phyloP scores from a whole-genome alignment of 2,329 filamentous ascomycete genomes.

The Beauveria varroae region DNA sequence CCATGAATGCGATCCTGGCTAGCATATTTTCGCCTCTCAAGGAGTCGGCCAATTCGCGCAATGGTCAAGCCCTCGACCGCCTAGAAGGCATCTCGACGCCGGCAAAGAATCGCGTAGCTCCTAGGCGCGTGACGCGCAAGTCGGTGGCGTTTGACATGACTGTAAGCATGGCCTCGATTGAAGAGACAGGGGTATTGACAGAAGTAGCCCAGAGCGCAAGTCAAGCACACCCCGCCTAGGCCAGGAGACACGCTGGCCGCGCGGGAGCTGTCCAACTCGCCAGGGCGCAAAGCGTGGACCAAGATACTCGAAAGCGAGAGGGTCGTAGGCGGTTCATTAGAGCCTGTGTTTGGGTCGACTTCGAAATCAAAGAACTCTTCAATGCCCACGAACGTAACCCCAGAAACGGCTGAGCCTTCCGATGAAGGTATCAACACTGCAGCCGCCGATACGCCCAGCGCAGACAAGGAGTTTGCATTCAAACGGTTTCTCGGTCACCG shows the following conservation, averaged over 20 bases:
- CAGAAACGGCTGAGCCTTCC: not conserved
- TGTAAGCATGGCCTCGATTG: not conserved
- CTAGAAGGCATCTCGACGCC: not conserved
- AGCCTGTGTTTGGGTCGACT: no score
- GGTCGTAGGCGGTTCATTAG: not conserved
- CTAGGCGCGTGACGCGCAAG: not conserved
- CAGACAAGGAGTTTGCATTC: not conserved
- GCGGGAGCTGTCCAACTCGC: not conserved
- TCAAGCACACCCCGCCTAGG: constrained; percentile 3
- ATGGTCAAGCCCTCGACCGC: not conserved
- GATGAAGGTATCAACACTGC: not conserved
- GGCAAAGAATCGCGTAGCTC: not conserved
- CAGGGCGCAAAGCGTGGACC: not conserved
- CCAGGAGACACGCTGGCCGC: not conserved
- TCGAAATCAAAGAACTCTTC: not conserved
- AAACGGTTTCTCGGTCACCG: constrained; percentile 17
- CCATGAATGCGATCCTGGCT: constrained; percentile 5
- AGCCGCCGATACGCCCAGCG: not conserved
- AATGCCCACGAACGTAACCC: not conserved
- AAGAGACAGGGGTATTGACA: not conserved
- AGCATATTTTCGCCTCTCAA: constrained; percentile 10
- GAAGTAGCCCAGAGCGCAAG: not conserved
- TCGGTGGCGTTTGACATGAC: constrained; percentile 11
- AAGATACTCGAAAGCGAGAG: not conserved
- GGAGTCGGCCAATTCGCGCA: not conserved